Percentiles rank a stretch among this genome's conserved stretches.
These are phyloP conservation scores for Russula earlei DNA, from an alignment of 768 basidiomycete species.

Conservation along the genomic window DNA sequence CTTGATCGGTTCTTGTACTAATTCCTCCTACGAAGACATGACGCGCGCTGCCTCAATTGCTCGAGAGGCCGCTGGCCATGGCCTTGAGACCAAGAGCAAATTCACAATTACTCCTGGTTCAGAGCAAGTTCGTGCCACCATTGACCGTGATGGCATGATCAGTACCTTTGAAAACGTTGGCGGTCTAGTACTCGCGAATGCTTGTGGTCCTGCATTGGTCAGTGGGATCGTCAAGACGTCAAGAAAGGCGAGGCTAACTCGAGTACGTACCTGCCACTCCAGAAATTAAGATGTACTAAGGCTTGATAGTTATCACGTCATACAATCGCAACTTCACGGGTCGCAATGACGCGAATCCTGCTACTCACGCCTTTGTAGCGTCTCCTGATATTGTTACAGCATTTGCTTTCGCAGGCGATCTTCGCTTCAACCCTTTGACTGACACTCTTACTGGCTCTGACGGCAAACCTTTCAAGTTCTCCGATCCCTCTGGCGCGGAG, in stretches of 20 bases:
- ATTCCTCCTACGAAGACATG: conserved; percentile 99
- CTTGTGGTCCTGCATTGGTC: conserved; percentile 99
- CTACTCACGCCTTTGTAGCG: conserved; percentile 93
- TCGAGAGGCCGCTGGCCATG: conserved; percentile 78
- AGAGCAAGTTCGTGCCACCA: conserved; percentile 97
- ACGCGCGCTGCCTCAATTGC: conserved; percentile 93
- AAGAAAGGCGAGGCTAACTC: conserved; percentile 97
- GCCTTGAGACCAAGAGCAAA: conserved; percentile 80
- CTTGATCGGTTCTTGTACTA: conserved; percentile 98
- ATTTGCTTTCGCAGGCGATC: conserved; percentile 87
- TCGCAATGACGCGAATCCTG: conserved; percentile 98
- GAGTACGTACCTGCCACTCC: conserved; percentile 41
- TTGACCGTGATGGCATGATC: conserved; percentile 92
- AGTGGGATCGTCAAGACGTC: conserved; percentile 96
- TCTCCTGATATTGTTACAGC: conserved; percentile 95
- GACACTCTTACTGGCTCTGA: conserved; percentile 82
- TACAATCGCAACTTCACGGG: conserved; percentile 99
- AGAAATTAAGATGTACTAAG: not conserved
- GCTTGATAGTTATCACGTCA: conserved; percentile 77
- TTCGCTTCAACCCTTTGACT: conserved; percentile 94
- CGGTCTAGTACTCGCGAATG: conserved; percentile 92
- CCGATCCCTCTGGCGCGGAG: conserved; percentile 82
- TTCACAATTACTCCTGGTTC: conserved; percentile 99
- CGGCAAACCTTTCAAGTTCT: conserved; percentile 96
- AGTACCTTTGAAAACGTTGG: conserved; percentile 79